Base-by-base conservation (phyloP, 371 early-diverging fungal genomes). In the Rhizopus sp. region DNA sequence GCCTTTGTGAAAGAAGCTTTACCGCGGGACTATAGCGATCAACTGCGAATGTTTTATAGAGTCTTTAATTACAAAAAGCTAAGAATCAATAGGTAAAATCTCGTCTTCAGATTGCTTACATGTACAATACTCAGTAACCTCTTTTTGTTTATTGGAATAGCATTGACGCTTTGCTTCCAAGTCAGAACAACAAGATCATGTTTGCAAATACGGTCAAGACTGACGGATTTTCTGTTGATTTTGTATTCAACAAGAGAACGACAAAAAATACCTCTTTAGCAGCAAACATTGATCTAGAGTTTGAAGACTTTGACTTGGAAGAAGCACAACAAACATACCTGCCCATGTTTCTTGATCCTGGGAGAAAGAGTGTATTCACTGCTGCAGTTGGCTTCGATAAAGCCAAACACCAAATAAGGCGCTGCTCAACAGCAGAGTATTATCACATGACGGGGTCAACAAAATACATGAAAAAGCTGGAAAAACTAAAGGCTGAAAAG, bases 301-400 rank as follows among this genome's bases (percentile, higher is more conserved):
- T 50, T 31, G 39, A 50, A 5, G 29, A 50, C 8, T 50, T 57
- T 50, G 16, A 7, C 9, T 15, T 45, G 29, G 13, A 50, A 6
- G 45, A 58, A 29, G 46, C 35, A 1, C 3, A 13, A 13, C 31
- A 46, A 1, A 13, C 17, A 7, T 59, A 41, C 5, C 17, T 9
- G 9, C 46, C 39, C n/a, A 44, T 15, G 4, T 51, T 35, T 7
- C 4, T 58, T n/a, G 58, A 44, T 41, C 51, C 51, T 55, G 45
- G 45, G 1, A 41, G 51, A 31, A 58, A 50, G 35, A 5, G 7
- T 1, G 45, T 50, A 5, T 58, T 41, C 10, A 46, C 51, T 29
- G 57, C 57, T 38, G 39, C 57, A 15, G 31, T 40, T 48, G 40
- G 40, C 3, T 3, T 49, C 8, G 9, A 54, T 32, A 5, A 17